phyloP scores from a whole-genome alignment of 2,329 filamentous ascomycete genomes.

The Mariannaea sp. region DNA sequence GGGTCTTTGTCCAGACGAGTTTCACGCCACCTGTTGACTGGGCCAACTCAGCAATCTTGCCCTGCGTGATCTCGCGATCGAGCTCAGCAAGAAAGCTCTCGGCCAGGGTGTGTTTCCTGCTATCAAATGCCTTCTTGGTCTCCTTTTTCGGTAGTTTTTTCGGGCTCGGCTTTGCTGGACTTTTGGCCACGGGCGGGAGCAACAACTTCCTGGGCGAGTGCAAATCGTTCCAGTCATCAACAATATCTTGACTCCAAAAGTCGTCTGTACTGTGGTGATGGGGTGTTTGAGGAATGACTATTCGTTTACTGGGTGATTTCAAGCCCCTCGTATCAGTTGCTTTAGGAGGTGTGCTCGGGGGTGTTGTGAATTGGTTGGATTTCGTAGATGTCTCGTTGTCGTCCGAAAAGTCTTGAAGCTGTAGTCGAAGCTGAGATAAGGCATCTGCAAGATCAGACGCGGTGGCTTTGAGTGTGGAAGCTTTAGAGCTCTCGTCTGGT shows the following conservation, averaged over 20 bases:
- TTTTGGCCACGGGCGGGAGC: conserved; percentile 38
- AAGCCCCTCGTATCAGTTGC: conserved; percentile 28
- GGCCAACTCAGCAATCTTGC: conserved; percentile 62
- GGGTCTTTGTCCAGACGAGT: conserved; percentile 75
- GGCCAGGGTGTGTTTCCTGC: conserved; percentile 66
- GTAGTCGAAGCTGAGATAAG: conserved; percentile 33
- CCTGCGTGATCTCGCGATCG: conserved; percentile 66
- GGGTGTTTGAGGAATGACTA: conserved; percentile 57
- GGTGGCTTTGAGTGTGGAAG: conserved; percentile 4
- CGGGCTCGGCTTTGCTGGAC: conserved; percentile 37
- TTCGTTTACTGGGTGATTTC: conserved; percentile 41
- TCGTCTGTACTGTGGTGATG: conserved; percentile 58
- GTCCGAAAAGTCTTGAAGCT: conserved; percentile 33
- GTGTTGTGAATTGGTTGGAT: conserved; percentile 27
- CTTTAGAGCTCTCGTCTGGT: not conserved
- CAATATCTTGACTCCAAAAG: conserved; percentile 63
- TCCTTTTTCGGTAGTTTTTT: conserved; percentile 46
- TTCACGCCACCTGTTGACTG: conserved; percentile 70
- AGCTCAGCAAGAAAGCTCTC: conserved; percentile 68
- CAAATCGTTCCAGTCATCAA: conserved; percentile 68
- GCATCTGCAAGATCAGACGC: conserved; percentile 32
- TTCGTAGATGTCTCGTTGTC: conserved; percentile 23
- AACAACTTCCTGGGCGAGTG: conserved; percentile 57
- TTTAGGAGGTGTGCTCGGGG: conserved; percentile 30
- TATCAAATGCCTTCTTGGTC: conserved; percentile 65